phyloP scores from a whole-genome alignment of 1,284 basidiomycete genomes.

The Ustilago loliicola region DNA sequence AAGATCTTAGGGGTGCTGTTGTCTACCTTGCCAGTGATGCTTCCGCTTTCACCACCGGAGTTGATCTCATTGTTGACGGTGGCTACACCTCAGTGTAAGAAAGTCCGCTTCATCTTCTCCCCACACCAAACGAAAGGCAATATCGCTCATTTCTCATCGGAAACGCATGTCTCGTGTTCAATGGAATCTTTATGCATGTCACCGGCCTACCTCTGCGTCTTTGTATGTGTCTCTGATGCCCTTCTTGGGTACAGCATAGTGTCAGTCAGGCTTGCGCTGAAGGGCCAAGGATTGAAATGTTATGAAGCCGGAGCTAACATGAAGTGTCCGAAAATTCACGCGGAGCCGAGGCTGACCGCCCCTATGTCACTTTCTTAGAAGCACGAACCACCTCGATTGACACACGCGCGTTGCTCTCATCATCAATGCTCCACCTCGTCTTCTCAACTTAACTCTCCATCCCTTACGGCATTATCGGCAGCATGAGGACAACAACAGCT shows the following conservation, averaged over 20 bases:
- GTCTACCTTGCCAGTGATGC: constrained; percentile 88
- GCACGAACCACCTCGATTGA: constrained; percentile 34
- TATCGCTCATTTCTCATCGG: not conserved
- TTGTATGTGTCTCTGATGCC: too few relatives aligned
- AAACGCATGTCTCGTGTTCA: not conserved
- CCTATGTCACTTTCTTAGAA: not conserved
- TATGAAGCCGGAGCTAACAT: not conserved
- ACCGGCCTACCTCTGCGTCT: not conserved
- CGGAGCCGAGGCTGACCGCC: constrained; percentile 33
- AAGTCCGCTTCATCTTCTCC: not conserved
- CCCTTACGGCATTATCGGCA: constrained; percentile 1
- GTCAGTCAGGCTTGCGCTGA: too few relatives aligned
- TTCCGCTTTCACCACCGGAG: constrained; percentile 85
- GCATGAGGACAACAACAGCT: constrained; percentile 33
- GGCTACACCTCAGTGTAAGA: constrained; percentile 75
- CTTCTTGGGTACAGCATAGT: too few relatives aligned
- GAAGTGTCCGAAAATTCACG: not conserved
- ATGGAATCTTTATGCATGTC: not conserved
- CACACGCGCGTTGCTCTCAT: constrained; percentile 1
- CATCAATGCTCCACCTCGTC: not conserved
- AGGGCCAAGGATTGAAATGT: too few relatives aligned
- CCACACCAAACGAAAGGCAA: not conserved
- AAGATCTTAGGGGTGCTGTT: constrained; percentile 77
- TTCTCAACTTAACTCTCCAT: too few relatives aligned
- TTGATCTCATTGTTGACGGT: constrained; percentile 86